Base-by-base conservation (phyloP, 495 filamentous ascomycete species). In the Achaetomiella virescens region DNA sequence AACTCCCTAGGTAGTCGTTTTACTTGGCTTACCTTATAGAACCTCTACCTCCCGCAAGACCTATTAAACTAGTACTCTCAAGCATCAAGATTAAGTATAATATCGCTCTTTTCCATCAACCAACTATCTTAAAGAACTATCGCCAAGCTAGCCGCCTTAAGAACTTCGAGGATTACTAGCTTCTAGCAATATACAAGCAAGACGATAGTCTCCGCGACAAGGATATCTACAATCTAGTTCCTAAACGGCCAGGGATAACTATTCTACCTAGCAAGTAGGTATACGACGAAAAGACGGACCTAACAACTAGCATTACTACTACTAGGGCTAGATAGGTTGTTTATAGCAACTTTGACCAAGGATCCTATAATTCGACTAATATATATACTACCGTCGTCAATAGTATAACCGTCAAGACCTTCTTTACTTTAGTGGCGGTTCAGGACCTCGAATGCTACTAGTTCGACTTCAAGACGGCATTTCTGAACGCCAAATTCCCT, bases 31-130 rank as follows among this genome's bases (percentile, higher is more conserved):
- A 31, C 9, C 27, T 31, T 31, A 9, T 5, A 9, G 27, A 31
- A 31, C 27, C 27, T 4, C 4, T 9, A 31, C 27, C 27, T 4
- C 27, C 27, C 4, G 27, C 9, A 9, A 31, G 27, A 9, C 27
- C 27, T 4, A 4, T 31, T 4, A 4, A 31, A 31, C 27, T 31
- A 31, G 27, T 31, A 4, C 27, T 31, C 27, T 31, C 27, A 31
- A 31, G 5, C 5, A 47, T 47, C 4, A 47, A 47, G 25, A n/a
- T 21, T 3, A 17, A 48, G 20, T 27, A 48, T 7, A 27, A 48
- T 2, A 48, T 48, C 29, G 1, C n/a, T n/a, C 20, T 4, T 1
- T 17, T n/a, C 15, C 3, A 33, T 83, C 58, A 74, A 74, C 15
- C 10, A 2, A 8, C 2, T 6, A 33, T 52, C 22, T 43, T 43